Conservation (phyloP, 805 yeast genomes). For the Candida sonorensis region DNA sequence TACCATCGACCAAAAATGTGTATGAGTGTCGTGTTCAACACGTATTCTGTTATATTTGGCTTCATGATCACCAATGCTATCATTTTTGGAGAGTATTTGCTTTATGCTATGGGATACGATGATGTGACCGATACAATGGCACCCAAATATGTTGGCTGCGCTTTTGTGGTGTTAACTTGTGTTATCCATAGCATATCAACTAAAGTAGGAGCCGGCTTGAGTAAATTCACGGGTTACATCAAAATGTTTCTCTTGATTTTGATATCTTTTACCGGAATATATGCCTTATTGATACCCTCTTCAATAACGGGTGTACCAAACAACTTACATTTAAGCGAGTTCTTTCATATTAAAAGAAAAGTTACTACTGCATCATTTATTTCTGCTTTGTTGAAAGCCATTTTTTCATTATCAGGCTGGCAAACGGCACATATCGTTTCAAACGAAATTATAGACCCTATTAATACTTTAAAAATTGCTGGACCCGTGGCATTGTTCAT, state of each 20-base stretch:
- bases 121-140: conserved; percentile 28
- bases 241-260: conserved; percentile 48
- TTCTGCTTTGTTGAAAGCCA: conserved; percentile 44
- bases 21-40: conserved; percentile 40
- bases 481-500: conserved; percentile 42
- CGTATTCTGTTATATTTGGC: conserved; percentile 44
- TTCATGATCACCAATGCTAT: conserved; percentile 44
- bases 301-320: conserved; percentile 37
- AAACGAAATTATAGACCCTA: conserved; percentile 49
- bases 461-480: conserved; percentile 43
- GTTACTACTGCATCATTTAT: conserved; percentile 38
- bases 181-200: conserved; percentile 53
- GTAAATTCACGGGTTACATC: conserved; percentile 55
- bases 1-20: conserved; percentile 53
- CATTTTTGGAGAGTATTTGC: conserved; percentile 47
- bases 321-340: conserved; percentile 28
- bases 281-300: conserved; percentile 45
- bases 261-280: conserved; percentile 53
- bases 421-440: conserved; percentile 46
- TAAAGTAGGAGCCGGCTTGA: conserved; percentile 51
- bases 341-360: conserved; percentile 21
- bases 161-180: conserved; percentile 30
- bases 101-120: conserved; percentile 38
- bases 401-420: conserved; percentile 51
- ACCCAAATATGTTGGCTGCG: conserved; percentile 37